Evolutionary conservation across 2,329 filamentous ascomycete species (phyloP), one percentile per base, ranked within the genome.

Genomic region (Microdochium trichocladiopsis): DNA sequence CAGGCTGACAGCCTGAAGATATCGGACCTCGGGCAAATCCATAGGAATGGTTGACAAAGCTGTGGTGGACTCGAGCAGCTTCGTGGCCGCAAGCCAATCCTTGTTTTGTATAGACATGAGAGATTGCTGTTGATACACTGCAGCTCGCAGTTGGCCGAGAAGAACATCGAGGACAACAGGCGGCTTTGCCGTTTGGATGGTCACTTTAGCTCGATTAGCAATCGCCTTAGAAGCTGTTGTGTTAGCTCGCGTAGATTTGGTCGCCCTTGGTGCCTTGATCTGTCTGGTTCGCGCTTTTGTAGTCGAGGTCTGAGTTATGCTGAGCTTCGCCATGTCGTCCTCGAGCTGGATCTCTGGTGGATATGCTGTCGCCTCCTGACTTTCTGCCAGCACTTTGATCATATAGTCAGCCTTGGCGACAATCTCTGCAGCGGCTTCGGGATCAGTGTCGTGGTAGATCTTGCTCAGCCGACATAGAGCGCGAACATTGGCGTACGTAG

Each of bases 1-100:
- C 45, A 88, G 78, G 47, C 86, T 82, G 51, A 83, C 83, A 21
- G 87, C 88, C 53, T 81, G 82, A 11, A 82, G 76, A 51, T 89
- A 76, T 37, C 83, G 79, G 53, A 82, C 73, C 57, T 59, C 79
- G 63, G 58, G 69, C 53, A 67, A 56, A 25, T 66, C 67, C 63
- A 52, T 70, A 61, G 57, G 74, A 58, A 61, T 68, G 52, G 69
- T 76, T 48, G 72, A 70, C 51, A 74, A 66, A 54, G 69, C 67
- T 52, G 71, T 72, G 6, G 75, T 74, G 57, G 76, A 70, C 50
- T 78, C 72, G 2, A 91, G 71, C 18, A 80, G 69, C 2, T 69
- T 66, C 14, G 82, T 69, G 0, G 86, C 86, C 8, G 79, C 73
- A 1, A 77, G 67, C 72, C 83, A 88, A 33, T 83, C 75, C 56